A percentile compares a stretch with the other conserved stretches of the same genome.
These are phyloP conservation scores for Hortaea werneckii DNA, from an alignment of 2,329 filamentous ascomycete species.

Conservation along the genomic window DNA sequence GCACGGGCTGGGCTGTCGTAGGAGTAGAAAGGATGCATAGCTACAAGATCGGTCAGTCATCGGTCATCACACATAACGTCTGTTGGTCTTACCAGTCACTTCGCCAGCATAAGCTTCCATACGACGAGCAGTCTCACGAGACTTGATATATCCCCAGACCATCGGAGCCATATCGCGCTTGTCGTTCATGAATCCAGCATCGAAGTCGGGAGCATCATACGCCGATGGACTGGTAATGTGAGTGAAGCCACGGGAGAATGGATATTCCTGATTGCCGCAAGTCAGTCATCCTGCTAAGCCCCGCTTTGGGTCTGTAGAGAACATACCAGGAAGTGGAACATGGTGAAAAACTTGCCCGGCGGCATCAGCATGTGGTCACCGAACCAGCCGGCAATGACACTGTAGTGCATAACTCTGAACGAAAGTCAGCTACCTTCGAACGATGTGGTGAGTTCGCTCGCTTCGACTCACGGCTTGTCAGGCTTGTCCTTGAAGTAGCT, in stretches of 20 bases:
- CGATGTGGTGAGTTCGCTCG: neutral
- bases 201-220: conserved; percentile 67
- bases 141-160: conserved; percentile 70
- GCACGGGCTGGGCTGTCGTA: conserved; percentile 61
- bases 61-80: no score
- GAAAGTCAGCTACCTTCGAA: neutral
- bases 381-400: conserved; percentile 56
- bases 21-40: conserved; percentile 59
- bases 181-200: conserved; percentile 67
- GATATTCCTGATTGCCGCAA: conserved; percentile 43
- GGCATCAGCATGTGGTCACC: conserved; percentile 52
- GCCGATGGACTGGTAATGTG: conserved; percentile 61
- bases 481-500: conserved; percentile 77
- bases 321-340: conserved; percentile 61
- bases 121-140: conserved; percentile 65
- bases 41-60: no score
- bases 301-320: no score
- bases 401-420: conserved; percentile 64
- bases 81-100: conserved; percentile 34
- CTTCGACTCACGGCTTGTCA: conserved; percentile 52
- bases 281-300: no score
- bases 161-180: conserved; percentile 75
- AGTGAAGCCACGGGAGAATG: conserved; percentile 56
- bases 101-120: conserved; percentile 73
- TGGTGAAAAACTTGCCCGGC: conserved; percentile 69